Base-by-base conservation (phyloP, 495 filamentous ascomycete genomes). In the Aspergillus bridgeri region DNA sequence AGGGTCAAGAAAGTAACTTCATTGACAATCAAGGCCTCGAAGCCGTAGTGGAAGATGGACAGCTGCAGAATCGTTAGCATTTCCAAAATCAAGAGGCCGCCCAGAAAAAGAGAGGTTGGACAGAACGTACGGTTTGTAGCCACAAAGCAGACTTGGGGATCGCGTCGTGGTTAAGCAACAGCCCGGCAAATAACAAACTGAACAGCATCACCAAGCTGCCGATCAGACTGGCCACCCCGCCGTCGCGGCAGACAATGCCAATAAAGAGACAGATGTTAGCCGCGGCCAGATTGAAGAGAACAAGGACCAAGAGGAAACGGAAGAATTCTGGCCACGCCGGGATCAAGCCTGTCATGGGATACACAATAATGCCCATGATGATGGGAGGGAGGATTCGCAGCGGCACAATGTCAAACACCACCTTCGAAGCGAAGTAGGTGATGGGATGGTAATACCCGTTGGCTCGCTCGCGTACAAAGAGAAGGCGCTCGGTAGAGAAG, bases 21-120 rank as follows among this genome's bases (percentile, higher is more conserved):
- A 69, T 99, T 99, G 65, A 99, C 94, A 58, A 98, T 94, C 21
- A 99, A 81, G 3, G 90, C 88, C 77, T 97, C 94, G 63, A 99
- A 98, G 3, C 87, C 94, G 68, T 96, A 99, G 69, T 99, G 94
- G 84, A 98, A 99, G 61, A 99, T 99, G 19, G 92, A 96, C n/a
- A 97, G 79, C 77, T 92, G 48, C 13, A 52, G 45, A 21, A 15
- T 38, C 0, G 54, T 74, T 58, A 73, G 69, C 42, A 27, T 46
- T 38, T 18, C n/a, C 27, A 11, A 17, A 18, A 7, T 17, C n/a
- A 19, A 8, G 8, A 19, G 23, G 17, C 20, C 44, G 11, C 25
- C 3, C 25, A 63, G 60, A 46, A 54, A 22, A 19, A 24, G 47
- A 25, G 24, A 11, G 33, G 33, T 9, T 13, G 5, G 33, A 38